phyloP scores from a whole-genome alignment of 176 grass and related monocot genomes.

The Ananas comosus region DNA sequence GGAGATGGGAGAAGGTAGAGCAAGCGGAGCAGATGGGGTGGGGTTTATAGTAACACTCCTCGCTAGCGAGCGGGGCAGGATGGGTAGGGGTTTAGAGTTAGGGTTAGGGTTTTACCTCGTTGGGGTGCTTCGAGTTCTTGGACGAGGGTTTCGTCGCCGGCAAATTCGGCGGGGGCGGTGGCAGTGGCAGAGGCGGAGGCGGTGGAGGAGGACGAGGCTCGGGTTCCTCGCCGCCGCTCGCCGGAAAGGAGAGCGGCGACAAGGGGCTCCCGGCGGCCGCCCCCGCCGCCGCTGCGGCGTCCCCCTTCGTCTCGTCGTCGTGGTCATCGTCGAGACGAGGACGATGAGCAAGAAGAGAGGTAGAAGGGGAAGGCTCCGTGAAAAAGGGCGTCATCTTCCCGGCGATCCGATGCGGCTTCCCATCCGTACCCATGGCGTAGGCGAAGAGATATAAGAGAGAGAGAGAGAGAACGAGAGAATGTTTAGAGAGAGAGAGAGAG shows the following conservation, averaged over 20 bases:
- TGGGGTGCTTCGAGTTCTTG: neutral
- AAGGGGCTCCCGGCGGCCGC: neutral
- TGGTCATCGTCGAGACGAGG: neutral
- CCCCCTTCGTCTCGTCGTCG: neutral
- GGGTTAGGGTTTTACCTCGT: slow-evolving; percentile 1
- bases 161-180: neutral
- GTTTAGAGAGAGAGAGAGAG: neutral
- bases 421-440: neutral
- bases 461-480: neutral
- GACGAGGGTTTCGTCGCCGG: neutral
- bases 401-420: neutral
- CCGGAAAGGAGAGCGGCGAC: slow-evolving; percentile 15
- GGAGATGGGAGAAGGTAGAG: no score
- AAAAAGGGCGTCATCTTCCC: neutral
- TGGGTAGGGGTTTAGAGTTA: no score
- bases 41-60: no score
- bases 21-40: neutral
- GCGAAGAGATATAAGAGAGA: neutral
- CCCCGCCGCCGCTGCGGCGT: neutral
- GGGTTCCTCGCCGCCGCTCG: slow-evolving; percentile 12
- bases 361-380: neutral
- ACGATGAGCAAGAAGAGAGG: neutral
- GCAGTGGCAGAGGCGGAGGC: neutral
- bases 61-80: neutral
- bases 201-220: neutral